Evolutionary conservation across 1,139 yeast species (phyloP), one percentile per base, ranked within the genome.

Genomic region (Nakaseomyces nivariensis): DNA sequence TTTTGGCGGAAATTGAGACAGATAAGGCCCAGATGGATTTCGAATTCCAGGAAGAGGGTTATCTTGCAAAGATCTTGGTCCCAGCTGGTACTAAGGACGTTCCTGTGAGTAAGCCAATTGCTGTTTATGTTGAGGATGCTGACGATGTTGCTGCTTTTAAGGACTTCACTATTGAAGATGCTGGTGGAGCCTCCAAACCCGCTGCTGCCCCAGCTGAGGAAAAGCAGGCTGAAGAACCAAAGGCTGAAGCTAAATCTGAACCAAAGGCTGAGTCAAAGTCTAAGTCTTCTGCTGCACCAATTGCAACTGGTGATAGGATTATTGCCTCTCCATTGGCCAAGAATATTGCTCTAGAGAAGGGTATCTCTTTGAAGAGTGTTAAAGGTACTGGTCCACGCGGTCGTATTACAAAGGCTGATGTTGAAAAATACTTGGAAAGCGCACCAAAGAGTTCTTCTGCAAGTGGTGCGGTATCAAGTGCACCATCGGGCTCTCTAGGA

Each of bases 1-100:
- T 94, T 50, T 79, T 92, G 60, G 97, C 96, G 51, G 98, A 92
- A 71, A 85, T 92, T 58, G 98, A 92, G 74, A 92, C 99, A 58
- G 99, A 92, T 70, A 92, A 92, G 76, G 98, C 99, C 52, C 85
- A 90, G 57, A 92, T 92, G 96, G 99, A 94, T 72, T 92, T 89
- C 64, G 99, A 92, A 73, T 92, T 92, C 76, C 97, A 90, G 74
- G 99, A 94, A 62, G 99, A 94, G 53, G 99, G 98, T 53, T 89
- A 68, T 74, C 75, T 92, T 66, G 97, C 98, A 58, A 87, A 92
- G 76, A 82, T 89, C 60, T 75, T 94, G 60, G 77, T 89, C 56
- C 89, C 79, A 37, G 90, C 82, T 57, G 97, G 97, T 49, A 71
- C 96, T 53, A 82, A 88, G 71, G 96, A 92, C 63, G 75, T 94